phyloP scores from a whole-genome alignment of 2,329 filamentous ascomycete species.

The Fusarium anthophilum region DNA sequence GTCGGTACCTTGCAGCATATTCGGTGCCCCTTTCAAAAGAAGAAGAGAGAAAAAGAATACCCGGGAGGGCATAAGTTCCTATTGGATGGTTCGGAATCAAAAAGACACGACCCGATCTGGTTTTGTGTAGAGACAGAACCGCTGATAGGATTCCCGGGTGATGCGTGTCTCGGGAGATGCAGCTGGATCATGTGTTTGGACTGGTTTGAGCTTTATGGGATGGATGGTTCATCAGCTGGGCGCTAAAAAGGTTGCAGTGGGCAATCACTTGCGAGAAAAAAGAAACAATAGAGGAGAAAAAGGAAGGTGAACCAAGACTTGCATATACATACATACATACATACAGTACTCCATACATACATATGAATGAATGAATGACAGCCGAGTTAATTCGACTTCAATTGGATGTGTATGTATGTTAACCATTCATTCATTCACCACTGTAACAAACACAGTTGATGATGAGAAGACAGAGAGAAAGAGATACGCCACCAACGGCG shows the following conservation, averaged over 20 bases:
- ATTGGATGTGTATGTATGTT: not conserved
- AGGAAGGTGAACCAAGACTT: not conserved
- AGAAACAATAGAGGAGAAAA: not conserved
- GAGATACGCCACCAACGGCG: slow-evolving; percentile 24
- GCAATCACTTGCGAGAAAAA: not conserved
- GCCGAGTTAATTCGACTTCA: not conserved
- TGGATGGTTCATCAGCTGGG: not conserved
- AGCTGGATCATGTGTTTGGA: slow-evolving; percentile 1
- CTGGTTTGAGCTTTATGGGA: not conserved
- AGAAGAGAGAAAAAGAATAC: not conserved
- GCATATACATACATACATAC: not conserved
- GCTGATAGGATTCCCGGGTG: not conserved
- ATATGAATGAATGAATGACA: not conserved
- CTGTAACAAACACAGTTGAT: not conserved
- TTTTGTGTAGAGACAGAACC: not conserved
- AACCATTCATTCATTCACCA: not conserved
- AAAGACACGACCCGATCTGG: not conserved
- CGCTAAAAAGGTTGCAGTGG: not conserved
- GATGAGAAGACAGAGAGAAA: not conserved
- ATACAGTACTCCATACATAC: too few species aligned
- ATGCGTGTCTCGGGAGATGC: slow-evolving; percentile 22
- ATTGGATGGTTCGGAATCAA: not conserved
- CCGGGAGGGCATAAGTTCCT: not conserved
- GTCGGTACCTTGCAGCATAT: slow-evolving; percentile 15
- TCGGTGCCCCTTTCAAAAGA: not conserved